These are phyloP conservation scores for Crepidotus sp. DNA, from an alignment of 1,284 basidiomycete species.

Conservation along the genomic window DNA sequence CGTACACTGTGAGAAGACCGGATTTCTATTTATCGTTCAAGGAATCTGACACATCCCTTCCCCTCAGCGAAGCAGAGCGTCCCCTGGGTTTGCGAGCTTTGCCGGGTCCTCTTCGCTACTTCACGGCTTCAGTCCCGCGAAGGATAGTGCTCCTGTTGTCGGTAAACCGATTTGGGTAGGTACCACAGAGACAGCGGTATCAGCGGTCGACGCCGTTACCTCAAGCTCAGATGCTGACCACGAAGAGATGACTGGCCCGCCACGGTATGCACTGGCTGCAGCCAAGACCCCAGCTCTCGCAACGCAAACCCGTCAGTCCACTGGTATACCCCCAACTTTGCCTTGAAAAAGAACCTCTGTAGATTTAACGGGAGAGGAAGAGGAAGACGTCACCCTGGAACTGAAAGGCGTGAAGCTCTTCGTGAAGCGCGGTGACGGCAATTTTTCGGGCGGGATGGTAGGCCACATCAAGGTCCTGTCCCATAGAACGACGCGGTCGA, in stretches of 20 bases:
- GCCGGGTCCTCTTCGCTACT: constrained; percentile 10
- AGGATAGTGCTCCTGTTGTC: neutral
- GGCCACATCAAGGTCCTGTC: constrained; percentile 52
- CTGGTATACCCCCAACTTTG: neutral
- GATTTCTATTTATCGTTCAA: too few species aligned
- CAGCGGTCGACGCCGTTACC: neutral
- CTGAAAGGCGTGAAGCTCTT: constrained; percentile 53
- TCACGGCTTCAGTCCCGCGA: neutral
- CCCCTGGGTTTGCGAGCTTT: constrained; percentile 11
- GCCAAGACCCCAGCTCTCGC: neutral
- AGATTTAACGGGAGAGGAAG: constrained; percentile 56
- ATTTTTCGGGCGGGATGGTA: constrained; percentile 51
- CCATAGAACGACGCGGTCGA: constrained; percentile 28
- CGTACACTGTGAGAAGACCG: too few species aligned
- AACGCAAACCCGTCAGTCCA: constrained; percentile 4
- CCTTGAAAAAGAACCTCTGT: neutral
- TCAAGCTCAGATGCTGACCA: neutral
- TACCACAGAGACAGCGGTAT: neutral
- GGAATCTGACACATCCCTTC: neutral
- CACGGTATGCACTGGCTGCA: constrained; percentile 1
- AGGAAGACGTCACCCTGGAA: constrained; percentile 45
- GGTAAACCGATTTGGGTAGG: constrained; percentile 10
- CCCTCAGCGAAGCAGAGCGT: constrained; percentile 5
- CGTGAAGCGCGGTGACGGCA: constrained; percentile 48
- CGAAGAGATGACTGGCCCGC: neutral